These are phyloP conservation scores for Coemansia pectinata DNA, from an alignment of 192 early-diverging fungal genomes.

Conservation along the genomic window DNA sequence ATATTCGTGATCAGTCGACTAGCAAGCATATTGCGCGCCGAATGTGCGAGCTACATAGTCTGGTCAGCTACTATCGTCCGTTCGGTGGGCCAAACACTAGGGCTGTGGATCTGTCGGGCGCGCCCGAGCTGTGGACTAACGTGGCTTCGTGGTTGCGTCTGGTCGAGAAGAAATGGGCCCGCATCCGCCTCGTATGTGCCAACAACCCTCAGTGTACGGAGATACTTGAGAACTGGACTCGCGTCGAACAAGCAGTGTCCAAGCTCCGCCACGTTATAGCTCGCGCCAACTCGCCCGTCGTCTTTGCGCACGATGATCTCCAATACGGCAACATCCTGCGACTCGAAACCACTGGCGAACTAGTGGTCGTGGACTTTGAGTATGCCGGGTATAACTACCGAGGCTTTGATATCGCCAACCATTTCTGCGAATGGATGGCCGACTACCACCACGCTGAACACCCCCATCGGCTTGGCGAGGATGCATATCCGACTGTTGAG, in stretches of 20 bases:
- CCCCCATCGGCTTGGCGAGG: conserved; percentile 51
- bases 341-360: conserved; percentile 57
- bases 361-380: conserved; percentile 81
- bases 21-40: conserved; percentile 73
- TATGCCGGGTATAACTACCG: conserved; percentile 80
- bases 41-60: conserved; percentile 70
- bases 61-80: conserved; percentile 66
- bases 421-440: conserved; percentile 83
- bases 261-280: conserved; percentile 57
- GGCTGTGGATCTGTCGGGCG: background rate
- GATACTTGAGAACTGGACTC: conserved; percentile 30
- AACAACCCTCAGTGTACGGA: conserved; percentile 21
- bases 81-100: conserved; percentile 10
- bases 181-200: conserved; percentile 18
- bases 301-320: conserved; percentile 88
- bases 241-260: conserved; percentile 45
- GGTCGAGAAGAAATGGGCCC: conserved; percentile 28
- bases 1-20: conserved; percentile 64
- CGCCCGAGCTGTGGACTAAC: conserved; percentile 69
- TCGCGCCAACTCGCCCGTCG: conserved; percentile 61
- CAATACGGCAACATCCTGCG: conserved; percentile 92
- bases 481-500: conserved; percentile 58
- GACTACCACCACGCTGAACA: conserved; percentile 67
- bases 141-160: conserved; percentile 64
- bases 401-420: conserved; percentile 80